phyloP scores from a whole-genome alignment of 208 protist genomes.

The Wallacemonas sp. region DNA sequence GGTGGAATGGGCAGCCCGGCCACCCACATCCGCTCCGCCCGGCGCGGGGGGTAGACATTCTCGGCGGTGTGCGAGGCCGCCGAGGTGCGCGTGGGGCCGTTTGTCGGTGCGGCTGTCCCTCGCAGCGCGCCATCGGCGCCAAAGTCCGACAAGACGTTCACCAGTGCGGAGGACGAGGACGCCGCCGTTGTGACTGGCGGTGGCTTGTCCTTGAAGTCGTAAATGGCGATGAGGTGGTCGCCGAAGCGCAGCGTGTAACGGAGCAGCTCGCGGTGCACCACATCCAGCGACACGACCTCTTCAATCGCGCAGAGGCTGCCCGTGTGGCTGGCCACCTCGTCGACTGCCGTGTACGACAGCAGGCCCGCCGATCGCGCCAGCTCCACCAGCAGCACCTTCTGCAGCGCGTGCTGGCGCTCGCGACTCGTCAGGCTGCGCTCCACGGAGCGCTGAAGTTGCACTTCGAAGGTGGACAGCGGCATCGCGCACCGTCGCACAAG shows the following conservation, averaged over 20 bases:
- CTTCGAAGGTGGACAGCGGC: slow-evolving; percentile 25
- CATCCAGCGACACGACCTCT: slow-evolving; percentile 31
- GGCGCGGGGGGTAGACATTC: slow-evolving; percentile 47
- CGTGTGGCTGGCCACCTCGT: slow-evolving; percentile 13
- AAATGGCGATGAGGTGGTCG: slow-evolving; percentile 23
- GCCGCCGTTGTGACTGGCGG: background rate
- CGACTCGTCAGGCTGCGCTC: slow-evolving; percentile 52
- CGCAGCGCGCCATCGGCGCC: slow-evolving; percentile 4
- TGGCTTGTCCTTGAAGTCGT: slow-evolving; percentile 22
- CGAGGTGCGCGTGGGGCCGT: slow-evolving; percentile 24
- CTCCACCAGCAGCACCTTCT: slow-evolving; percentile 43
- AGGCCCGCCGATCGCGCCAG: slow-evolving; percentile 28
- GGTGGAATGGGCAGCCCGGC: slow-evolving; percentile 38
- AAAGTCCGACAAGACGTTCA: slow-evolving; percentile 14
- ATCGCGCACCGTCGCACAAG: slow-evolving; percentile 16
- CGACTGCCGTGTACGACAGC: slow-evolving; percentile 15
- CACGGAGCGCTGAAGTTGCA: slow-evolving; percentile 38
- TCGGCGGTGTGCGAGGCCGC: slow-evolving; percentile 36
- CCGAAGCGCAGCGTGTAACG: slow-evolving; percentile 41
- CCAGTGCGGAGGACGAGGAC: background rate
- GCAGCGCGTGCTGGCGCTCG: slow-evolving; percentile 52
- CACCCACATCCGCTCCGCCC: slow-evolving; percentile 35
- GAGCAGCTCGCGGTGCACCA: slow-evolving; percentile 29
- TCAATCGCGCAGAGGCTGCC: slow-evolving; percentile 28
- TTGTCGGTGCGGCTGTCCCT: background rate